These are phyloP conservation scores for Aphanomyces stellatus DNA, from an alignment of 352 stramenopile species.

Conservation along the genomic window DNA sequence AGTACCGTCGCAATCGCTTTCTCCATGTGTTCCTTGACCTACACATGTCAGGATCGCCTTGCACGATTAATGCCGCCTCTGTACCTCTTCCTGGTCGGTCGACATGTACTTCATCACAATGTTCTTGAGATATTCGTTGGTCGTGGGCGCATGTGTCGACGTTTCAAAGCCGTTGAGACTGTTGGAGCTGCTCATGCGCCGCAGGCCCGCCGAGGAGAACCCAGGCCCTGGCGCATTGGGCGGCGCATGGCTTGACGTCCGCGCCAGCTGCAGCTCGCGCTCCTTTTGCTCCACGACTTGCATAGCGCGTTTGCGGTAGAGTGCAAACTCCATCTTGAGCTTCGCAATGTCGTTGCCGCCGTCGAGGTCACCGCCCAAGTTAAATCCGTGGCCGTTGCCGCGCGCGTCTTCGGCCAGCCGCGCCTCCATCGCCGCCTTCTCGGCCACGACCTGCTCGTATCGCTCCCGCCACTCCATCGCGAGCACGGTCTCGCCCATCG, in stretches of 20 bases:
- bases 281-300: constrained; percentile 79
- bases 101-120: constrained; percentile 89
- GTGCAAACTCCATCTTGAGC: constrained; percentile 67
- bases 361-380: constrained; percentile 23
- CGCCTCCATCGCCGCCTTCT: constrained; percentile 71
- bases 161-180: constrained; percentile 72
- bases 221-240: too few relatives aligned
- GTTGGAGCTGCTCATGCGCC: constrained; percentile 74
- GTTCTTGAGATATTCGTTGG: constrained; percentile 85
- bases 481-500: constrained; percentile 76
- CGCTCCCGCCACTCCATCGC: constrained; percentile 79
- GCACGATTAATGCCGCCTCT: neutral
- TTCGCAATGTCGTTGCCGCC: constrained; percentile 47
- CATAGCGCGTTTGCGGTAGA: constrained; percentile 66
- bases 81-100: constrained; percentile 67
- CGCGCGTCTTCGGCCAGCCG: constrained; percentile 58
- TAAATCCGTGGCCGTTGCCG: neutral
- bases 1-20: constrained; percentile 82
- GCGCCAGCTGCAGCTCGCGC: constrained; percentile 60
- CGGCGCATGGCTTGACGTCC: constrained; percentile 15
- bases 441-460: constrained; percentile 62
- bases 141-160: constrained; percentile 63
- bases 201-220: constrained; percentile 27
- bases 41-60: neutral
- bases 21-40: constrained; percentile 84